Evolutionary conservation across 148 eudicot species (phyloP).

Genomic region (Rhododendron henanense): DNA sequence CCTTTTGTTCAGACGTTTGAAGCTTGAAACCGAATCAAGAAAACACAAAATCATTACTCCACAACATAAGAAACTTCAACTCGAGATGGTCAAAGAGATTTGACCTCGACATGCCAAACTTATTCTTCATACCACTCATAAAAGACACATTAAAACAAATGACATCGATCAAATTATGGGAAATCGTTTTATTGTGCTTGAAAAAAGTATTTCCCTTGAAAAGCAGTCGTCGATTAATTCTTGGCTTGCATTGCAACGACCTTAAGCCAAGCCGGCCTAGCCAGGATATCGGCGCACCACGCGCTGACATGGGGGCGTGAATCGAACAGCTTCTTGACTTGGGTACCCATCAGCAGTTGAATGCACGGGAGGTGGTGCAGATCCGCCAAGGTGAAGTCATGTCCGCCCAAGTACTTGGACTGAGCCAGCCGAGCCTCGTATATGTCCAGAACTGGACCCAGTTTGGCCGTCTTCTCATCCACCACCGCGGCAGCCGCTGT

Average conservation of each 20-base stretch:
- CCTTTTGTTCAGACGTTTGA: no score
- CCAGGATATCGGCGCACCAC: slow-evolving; percentile 51
- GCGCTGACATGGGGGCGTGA: slow-evolving; percentile 45
- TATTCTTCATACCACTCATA: no score
- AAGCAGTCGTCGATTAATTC: not conserved
- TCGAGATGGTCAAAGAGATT: no score
- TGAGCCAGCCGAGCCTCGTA: slow-evolving; percentile 54
- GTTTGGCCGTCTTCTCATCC: slow-evolving; percentile 32
- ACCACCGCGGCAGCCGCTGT: slow-evolving; percentile 32
- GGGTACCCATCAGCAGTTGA: slow-evolving; percentile 33
- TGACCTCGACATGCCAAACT: not conserved
- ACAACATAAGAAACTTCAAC: no score
- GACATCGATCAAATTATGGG: no score
- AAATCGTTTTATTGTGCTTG: no score
- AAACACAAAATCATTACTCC: no score
- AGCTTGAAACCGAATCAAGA: no score
- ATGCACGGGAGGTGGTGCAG: slow-evolving; percentile 59
- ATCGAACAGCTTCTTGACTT: slow-evolving; percentile 32
- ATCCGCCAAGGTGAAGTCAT: slow-evolving; percentile 51
- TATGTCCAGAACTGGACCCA: slow-evolving; percentile 53
- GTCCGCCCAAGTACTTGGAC: slow-evolving; percentile 71
- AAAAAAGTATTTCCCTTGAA: no score
- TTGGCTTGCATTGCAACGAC: slow-evolving; percentile 20
- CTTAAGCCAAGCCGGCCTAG: slow-evolving; percentile 72
- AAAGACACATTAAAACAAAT: not conserved